Percentiles rank a stretch among this genome's conserved stretches.
These are phyloP conservation scores for Morella rubra DNA, from an alignment of 306 rosid species.

Conservation along the genomic window DNA sequence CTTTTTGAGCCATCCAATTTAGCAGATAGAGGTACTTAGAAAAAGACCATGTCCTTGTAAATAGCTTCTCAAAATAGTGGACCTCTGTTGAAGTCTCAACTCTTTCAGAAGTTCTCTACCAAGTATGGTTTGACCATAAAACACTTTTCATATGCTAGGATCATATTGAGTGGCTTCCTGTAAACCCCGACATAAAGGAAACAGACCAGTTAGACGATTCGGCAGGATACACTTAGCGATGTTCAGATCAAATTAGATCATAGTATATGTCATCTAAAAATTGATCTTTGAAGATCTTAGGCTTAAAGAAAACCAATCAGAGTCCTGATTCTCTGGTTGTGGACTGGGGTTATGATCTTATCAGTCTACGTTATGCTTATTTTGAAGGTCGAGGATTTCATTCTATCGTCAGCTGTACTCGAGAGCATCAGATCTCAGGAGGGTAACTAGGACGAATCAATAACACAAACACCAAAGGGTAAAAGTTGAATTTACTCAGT, in stretches of 20 bases:
- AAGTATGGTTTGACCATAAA: not conserved
- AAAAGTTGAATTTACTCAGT: no score
- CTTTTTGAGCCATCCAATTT: not conserved
- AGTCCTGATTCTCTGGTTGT: not conserved
- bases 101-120: not conserved
- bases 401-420: not conserved
- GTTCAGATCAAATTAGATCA: no score
- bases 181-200: not conserved
- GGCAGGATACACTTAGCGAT: no score
- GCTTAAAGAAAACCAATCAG: not conserved
- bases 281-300: not conserved
- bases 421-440: not conserved
- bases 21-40: not conserved
- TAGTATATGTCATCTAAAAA: not conserved
- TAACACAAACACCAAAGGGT: no score
- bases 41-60: conserved; percentile 3
- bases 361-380: no score
- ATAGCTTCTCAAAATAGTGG: conserved; percentile 4
- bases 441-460: not conserved
- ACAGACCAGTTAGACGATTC: no score
- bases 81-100: not conserved
- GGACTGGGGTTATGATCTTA: no score
- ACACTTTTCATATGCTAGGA: not conserved
- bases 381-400: not conserved
- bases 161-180: conserved; percentile 1